Evolutionary conservation across 2,329 filamentous ascomycete species (phyloP).

Genomic region (Lasiodiplodia sp.): DNA sequence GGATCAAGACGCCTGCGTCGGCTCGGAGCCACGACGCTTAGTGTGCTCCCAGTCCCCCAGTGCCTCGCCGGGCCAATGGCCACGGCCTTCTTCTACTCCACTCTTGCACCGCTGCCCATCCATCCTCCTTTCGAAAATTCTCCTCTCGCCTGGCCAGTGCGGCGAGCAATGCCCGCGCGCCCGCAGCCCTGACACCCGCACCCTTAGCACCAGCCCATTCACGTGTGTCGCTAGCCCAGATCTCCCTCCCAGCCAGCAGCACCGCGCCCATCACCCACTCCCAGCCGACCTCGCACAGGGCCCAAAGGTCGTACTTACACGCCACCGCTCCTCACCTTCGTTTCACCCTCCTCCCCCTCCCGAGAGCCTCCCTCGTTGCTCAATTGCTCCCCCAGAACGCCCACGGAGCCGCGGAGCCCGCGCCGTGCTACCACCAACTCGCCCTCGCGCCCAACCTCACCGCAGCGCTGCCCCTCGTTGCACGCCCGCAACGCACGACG

Average conservation of each 20-base stretch:
- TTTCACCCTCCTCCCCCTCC: constrained; percentile 26
- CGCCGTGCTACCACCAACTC: constrained; percentile 26
- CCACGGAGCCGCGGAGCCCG: constrained; percentile 7
- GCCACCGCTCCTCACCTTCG: constrained; percentile 31
- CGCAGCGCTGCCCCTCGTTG: constrained; percentile 26
- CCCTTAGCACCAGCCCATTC: constrained; percentile 26
- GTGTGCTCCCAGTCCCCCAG: constrained; percentile 18
- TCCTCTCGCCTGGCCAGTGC: constrained; percentile 29
- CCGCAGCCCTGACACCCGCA: constrained; percentile 11
- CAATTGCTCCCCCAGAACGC: constrained; percentile 14
- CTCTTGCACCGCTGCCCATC: constrained; percentile 25
- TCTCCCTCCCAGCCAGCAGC: constrained; percentile 27
- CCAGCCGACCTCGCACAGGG: constrained; percentile 27
- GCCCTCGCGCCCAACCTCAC: constrained; percentile 25
- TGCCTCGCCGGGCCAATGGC: constrained; percentile 22
- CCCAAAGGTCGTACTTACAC: constrained; percentile 29
- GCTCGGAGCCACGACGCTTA: constrained; percentile 23
- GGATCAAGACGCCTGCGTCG: constrained; percentile 19
- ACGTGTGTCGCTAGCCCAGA: constrained; percentile 30
- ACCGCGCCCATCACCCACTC: constrained; percentile 25
- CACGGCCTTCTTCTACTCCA: constrained; percentile 25
- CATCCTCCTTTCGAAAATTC: constrained; percentile 32
- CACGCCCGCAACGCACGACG: constrained; percentile 25
- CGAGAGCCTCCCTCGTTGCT: constrained; percentile 29
- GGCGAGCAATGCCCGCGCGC: constrained; percentile 21